These are phyloP conservation scores for Xylaria sp. DNA, from an alignment of 2,329 filamentous ascomycete species.

Conservation along the genomic window DNA sequence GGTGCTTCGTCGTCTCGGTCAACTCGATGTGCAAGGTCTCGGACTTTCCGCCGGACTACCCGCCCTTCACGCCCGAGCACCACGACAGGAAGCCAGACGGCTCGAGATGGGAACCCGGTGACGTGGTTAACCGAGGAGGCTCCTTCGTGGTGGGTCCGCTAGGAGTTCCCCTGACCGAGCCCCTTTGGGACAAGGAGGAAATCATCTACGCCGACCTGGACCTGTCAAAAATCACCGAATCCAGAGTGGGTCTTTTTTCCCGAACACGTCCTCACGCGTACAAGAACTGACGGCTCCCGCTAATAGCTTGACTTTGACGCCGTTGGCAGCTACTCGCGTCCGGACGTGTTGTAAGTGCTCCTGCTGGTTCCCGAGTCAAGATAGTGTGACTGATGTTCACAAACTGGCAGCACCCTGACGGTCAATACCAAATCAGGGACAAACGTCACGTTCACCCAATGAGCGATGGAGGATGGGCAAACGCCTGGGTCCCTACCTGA, in stretches of 20 bases:
- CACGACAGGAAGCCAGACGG: constrained; percentile 44
- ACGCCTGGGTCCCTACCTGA: too few species aligned
- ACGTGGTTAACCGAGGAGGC: constrained; percentile 44
- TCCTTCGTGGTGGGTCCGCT: constrained; percentile 46
- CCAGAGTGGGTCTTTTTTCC: constrained; percentile 35
- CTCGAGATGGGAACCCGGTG: constrained; percentile 39
- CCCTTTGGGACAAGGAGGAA: constrained; percentile 44
- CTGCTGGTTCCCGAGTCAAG: background rate
- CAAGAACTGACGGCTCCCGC: constrained; percentile 6
- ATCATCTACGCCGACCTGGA: constrained; percentile 43
- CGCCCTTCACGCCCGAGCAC: constrained; percentile 43
- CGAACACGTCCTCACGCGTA: background rate
- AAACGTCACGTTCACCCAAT: constrained; percentile 33
- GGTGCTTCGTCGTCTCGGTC: constrained; percentile 46
- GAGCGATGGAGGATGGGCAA: background rate
- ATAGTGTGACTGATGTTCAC: constrained; percentile 5
- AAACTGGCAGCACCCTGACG: constrained; percentile 26
- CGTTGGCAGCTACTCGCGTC: constrained; percentile 45
- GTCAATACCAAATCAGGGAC: constrained; percentile 38
- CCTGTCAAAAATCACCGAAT: constrained; percentile 40
- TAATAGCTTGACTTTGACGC: constrained; percentile 48
- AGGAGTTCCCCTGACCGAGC: constrained; percentile 42
- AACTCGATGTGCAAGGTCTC: constrained; percentile 46
- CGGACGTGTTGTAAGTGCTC: constrained; percentile 43
- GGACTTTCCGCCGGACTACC: constrained; percentile 46